Percentiles rank a stretch among this genome's conserved stretches.
Evolutionary conservation across 1,139 yeast genomes (phyloP).

Genomic region (Spencermartinsiella ligniputridi): DNA sequence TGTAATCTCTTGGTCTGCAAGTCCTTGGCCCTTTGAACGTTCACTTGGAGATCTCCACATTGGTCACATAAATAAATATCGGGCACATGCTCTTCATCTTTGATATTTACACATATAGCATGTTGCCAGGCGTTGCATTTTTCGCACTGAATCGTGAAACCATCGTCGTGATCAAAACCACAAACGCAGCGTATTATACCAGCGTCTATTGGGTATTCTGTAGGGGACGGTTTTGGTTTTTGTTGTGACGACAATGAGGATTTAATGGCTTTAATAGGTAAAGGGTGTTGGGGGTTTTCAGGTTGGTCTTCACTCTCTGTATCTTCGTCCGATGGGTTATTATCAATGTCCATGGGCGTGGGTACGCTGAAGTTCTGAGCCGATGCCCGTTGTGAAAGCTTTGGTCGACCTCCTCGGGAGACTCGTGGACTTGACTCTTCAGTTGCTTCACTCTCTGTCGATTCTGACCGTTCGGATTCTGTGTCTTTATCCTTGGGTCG

Average conservation of each 20-base stretch:
- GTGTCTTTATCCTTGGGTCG: too few species aligned
- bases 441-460: too few species aligned
- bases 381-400: too few species aligned
- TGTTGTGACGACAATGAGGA: background rate
- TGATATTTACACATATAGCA: slow-evolving; percentile 79
- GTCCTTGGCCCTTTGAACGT: slow-evolving; percentile 45
- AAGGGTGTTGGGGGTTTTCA: background rate
- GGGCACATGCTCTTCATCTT: slow-evolving; percentile 69
- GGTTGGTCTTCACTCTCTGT: background rate
- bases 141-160: slow-evolving; percentile 92
- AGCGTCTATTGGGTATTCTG: slow-evolving; percentile 45
- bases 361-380: too few species aligned
- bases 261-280: background rate
- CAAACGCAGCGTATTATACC: slow-evolving; percentile 90
- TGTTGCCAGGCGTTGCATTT: slow-evolving; percentile 93
- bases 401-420: too few species aligned
- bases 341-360: too few species aligned
- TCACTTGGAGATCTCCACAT: slow-evolving; percentile 62
- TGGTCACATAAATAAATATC: slow-evolving; percentile 78
- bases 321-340: background rate
- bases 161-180: slow-evolving; percentile 86
- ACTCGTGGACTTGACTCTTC: too few species aligned
- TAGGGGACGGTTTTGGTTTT: background rate
- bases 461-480: too few species aligned
- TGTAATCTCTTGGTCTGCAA: slow-evolving; percentile 25